phyloP scores from a whole-genome alignment of 306 rosid species.

The Gleditsia sinensis region DNA sequence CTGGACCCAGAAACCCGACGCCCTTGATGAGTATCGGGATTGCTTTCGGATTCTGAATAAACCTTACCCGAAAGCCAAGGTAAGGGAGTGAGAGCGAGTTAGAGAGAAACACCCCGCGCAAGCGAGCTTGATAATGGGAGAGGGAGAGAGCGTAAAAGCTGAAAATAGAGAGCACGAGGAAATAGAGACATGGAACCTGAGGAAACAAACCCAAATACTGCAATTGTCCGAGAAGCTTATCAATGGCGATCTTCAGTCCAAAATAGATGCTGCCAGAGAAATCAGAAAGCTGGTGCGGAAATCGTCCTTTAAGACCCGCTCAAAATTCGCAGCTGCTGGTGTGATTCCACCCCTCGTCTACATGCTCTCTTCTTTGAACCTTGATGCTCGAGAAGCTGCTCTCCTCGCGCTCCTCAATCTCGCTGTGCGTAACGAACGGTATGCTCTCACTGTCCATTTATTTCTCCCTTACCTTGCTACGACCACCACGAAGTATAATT shows the following conservation, averaged over 20 bases:
- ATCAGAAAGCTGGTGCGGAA: conserved; percentile 74
- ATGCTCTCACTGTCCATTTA: neutral
- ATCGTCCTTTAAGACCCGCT: conserved; percentile 66
- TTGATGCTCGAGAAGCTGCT: conserved; percentile 79
- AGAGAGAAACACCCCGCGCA: too few species aligned
- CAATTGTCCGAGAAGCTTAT: conserved; percentile 70
- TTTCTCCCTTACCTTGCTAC: neutral
- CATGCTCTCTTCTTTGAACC: conserved; percentile 75
- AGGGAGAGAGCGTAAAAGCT: conserved; percentile 39
- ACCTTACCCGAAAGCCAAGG: too few species aligned
- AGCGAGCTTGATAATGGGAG: conserved; percentile 43
- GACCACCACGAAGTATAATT: neutral
- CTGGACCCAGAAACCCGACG: too few species aligned
- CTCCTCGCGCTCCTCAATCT: conserved; percentile 93
- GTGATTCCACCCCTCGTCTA: conserved; percentile 76
- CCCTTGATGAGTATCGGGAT: too few species aligned
- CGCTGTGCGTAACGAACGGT: conserved; percentile 86
- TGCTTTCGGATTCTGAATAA: too few species aligned
- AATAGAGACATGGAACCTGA: conserved; percentile 47
- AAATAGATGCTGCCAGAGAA: conserved; percentile 87
- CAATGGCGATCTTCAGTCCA: conserved; percentile 63
- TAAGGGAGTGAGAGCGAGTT: too few species aligned
- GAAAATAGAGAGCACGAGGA: conserved; percentile 25
- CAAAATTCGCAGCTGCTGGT: conserved; percentile 64
- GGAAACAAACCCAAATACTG: conserved; percentile 50